Base-by-base conservation (phyloP, 1,284 basidiomycete genomes). In the Melampsora larici-populina region DNA sequence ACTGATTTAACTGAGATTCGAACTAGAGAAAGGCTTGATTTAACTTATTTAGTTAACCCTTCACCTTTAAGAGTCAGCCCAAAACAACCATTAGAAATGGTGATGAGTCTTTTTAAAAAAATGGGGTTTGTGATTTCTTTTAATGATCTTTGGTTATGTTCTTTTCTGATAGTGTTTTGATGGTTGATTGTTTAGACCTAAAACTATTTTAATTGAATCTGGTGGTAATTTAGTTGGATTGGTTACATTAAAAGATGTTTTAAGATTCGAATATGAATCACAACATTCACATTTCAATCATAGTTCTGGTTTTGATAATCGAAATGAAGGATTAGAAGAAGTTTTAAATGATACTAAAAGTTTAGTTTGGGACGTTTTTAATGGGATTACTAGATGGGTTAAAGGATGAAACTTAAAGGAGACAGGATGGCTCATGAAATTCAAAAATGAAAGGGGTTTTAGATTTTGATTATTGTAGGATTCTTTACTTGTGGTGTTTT, bases 181-280 rank as follows among this genome's bases (percentile, higher is more conserved):
- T n/a, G n/a, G n/a, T n/a, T n/a, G n/a, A n/a, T n/a, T n/a, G n/a
- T 49, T 18, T 82, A 97, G 93, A 0, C 97, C 97, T 0, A 90
- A 95, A 21, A 92, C 97, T 18, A 94, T 99, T 79, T 87, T 99
- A 6, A 93, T 99, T 0, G 91, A 94, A 82, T 89, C 92, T 78
- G 89, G 90, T 81, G 96, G 96, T 15, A 85, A 86, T 58, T 87
- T 99, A 2, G 89, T 88, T 0, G 96, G 96, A 0, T 86, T 99
- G 18, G 90, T 97, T 26, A 98, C 95, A 0, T 92, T 99, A 78
- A 99, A 99, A 83, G 97, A 99, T 81, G 92, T 98, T 15, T 86
- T 99, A 24, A 64, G 31, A 26, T 65, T 33, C 33, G 74, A 79
- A 48, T 75, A 73, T 7, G 71, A 68, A 71, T 7, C n/a, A 4